Evolutionary conservation across 106 monocot genomes (phyloP).

Genomic region (Allium sativum): DNA sequence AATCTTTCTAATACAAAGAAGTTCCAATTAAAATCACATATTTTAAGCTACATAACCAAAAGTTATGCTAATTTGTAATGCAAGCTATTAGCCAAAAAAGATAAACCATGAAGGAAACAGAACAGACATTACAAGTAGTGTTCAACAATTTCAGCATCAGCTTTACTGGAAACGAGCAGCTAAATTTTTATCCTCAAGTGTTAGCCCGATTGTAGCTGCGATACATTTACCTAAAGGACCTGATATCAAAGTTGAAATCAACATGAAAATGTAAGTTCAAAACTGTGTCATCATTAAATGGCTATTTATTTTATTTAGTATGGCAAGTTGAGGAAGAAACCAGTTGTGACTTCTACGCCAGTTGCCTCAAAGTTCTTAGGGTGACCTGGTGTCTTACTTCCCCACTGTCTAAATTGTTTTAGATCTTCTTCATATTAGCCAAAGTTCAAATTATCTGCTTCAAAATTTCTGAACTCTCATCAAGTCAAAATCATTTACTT

Average conservation of each 20-base stretch:
- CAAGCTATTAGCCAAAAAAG: too few relatives aligned
- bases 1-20: too few relatives aligned
- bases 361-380: constrained; percentile 95
- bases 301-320: not conserved
- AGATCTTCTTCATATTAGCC: constrained; percentile 59
- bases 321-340: constrained; percentile 22
- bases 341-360: constrained; percentile 92
- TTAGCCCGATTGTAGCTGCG: constrained; percentile 62
- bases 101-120: not conserved
- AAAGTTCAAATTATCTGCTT: not conserved
- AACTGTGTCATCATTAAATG: not conserved
- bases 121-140: constrained; percentile 45
- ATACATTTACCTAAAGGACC: constrained; percentile 69
- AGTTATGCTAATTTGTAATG: too few relatives aligned
- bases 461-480: not conserved
- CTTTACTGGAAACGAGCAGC: constrained; percentile 77
- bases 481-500: not conserved
- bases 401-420: constrained; percentile 84
- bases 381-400: constrained; percentile 89
- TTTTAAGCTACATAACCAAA: too few relatives aligned
- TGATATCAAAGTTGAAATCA: constrained; percentile 2
- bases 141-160: constrained; percentile 61
- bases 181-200: constrained; percentile 55
- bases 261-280: not conserved
- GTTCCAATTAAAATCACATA: too few relatives aligned